Conservation (phyloP, 2,329 filamentous ascomycete genomes). For the Colletotrichum lindemuthianum region DNA sequence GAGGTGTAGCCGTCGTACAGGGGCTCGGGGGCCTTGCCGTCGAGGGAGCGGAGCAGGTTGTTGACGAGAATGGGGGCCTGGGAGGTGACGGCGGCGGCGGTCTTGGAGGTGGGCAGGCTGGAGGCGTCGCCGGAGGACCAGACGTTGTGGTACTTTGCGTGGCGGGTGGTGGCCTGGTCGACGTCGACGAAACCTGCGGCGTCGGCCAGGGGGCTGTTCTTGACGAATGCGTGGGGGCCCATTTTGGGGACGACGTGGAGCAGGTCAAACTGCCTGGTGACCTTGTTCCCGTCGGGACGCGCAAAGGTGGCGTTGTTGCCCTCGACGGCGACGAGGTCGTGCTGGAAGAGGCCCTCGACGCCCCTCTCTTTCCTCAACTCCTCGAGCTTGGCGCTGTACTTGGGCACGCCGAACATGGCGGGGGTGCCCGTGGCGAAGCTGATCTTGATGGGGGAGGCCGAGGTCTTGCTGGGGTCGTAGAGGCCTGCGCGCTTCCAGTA, state of each 20-base stretch:
- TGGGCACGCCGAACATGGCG: slow-evolving; percentile 69
- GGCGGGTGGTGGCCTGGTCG: slow-evolving; percentile 60
- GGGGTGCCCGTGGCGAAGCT: slow-evolving; percentile 65
- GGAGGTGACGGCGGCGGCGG: slow-evolving; percentile 61
- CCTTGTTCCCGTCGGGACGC: slow-evolving; percentile 53
- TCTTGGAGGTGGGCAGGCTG: slow-evolving; percentile 68
- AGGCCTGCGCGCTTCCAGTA: slow-evolving; percentile 65
- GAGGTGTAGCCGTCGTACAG: slow-evolving; percentile 66
- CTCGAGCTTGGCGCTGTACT: slow-evolving; percentile 66
- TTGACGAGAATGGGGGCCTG: slow-evolving; percentile 61
- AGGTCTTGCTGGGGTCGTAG: slow-evolving; percentile 54
- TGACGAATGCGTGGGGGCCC: slow-evolving; percentile 64
- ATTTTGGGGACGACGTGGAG: slow-evolving; percentile 69
- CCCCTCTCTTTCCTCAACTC: slow-evolving; percentile 62
- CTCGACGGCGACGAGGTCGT: slow-evolving; percentile 63
- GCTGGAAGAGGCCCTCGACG: slow-evolving; percentile 68
- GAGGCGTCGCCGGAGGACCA: slow-evolving; percentile 70
- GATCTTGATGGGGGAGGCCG: slow-evolving; percentile 58
- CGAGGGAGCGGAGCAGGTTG: slow-evolving; percentile 56
- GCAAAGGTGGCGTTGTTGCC: slow-evolving; percentile 64
- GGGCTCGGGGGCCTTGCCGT: slow-evolving; percentile 56
- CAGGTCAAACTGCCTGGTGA: slow-evolving; percentile 62
- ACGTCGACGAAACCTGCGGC: slow-evolving; percentile 68
- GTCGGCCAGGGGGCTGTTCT: slow-evolving; percentile 63
- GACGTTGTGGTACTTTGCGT: slow-evolving; percentile 65